A percentile compares a stretch with the other conserved stretches of the same genome.
Evolutionary conservation across 2,329 filamentous ascomycete genomes (phyloP).

Genomic region (Trichoderma sp.): DNA sequence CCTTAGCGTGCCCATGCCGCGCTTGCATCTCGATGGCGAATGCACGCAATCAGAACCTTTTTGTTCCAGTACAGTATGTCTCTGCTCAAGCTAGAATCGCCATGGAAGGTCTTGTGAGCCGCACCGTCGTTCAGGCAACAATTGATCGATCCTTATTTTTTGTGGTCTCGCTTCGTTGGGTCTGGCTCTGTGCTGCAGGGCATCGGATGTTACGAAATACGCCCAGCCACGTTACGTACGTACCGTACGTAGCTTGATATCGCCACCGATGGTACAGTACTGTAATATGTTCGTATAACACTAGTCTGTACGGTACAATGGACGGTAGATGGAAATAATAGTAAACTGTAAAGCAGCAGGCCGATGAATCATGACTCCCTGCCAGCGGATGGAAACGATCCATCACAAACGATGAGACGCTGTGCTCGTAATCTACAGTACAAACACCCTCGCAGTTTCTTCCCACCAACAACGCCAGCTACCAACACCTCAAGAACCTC

Average conservation of each 20-base stretch:
- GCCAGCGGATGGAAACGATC: not conserved
- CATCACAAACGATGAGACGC: not conserved
- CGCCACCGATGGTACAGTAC: not conserved
- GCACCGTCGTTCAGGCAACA: not conserved
- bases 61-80: not conserved
- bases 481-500: not conserved
- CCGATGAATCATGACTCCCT: not conserved
- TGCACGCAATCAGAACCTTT: not conserved
- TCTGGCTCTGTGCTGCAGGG: not conserved
- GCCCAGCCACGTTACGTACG: not conserved
- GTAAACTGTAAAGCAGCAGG: not conserved
- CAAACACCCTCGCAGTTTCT: too few relatives aligned
- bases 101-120: not conserved
- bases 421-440: not conserved
- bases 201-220: not conserved
- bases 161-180: not conserved
- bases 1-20: not conserved
- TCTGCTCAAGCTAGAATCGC: not conserved
- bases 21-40: not conserved
- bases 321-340: not conserved
- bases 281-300: not conserved
- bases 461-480: not conserved
- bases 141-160: not conserved
- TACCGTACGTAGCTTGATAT: not conserved
- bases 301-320: too few relatives aligned